Base-by-base conservation (phyloP, 1,139 yeast species). In the Blastobotrys petasosporus region DNA sequence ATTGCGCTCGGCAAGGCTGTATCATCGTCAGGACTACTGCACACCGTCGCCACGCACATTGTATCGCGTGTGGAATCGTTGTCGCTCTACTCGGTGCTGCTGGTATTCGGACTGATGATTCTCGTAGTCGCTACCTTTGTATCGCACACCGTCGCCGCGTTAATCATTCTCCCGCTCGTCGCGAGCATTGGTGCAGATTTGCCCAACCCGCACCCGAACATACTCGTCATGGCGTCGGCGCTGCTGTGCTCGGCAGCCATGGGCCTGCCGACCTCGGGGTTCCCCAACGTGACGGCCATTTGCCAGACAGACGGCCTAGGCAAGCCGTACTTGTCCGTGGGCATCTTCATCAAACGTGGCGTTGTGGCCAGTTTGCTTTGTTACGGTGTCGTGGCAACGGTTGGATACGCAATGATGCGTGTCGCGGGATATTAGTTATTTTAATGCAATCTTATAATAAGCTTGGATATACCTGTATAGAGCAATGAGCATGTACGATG, bases 201-300 rank as follows among this genome's bases (percentile, higher is more conserved):
- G 67, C 71, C 70, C 41, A 74, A 76, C 32, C 85, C 86, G 3
- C 90, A 81, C 60, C 85, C 92, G 15, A 70, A 77, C 46, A 64
- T 88, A 45, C 70, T 90, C 58, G 83, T 90, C 42, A 83, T 90
- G 92, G 79, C 83, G 16, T 76, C 94, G 12, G 92, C 95, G 0
- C 71, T 90, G 56, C 67, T 90, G 51, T 86, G 96, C 54, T 86
- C 96, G 0, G 81, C 82, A 41, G 97, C 97, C 2, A 90, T 90
- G 97, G 97, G 94, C 9, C 73, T 90, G 50, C 97, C 97, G 25
- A 90, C 97, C 0, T 85, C 95, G 1, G 97, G 97, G 0, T 90
- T 90, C 75, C 97, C 97, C 13, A 90, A 90, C 58, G 95, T 90
- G 37, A 88, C 97, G 0, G 97, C 97, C 2, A 85, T 90, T 49